Evolutionary conservation across 768 basidiomycete genomes (phyloP), one percentile per base, ranked within the genome.

Genomic region (Phanerodontia chrysosporium): DNA sequence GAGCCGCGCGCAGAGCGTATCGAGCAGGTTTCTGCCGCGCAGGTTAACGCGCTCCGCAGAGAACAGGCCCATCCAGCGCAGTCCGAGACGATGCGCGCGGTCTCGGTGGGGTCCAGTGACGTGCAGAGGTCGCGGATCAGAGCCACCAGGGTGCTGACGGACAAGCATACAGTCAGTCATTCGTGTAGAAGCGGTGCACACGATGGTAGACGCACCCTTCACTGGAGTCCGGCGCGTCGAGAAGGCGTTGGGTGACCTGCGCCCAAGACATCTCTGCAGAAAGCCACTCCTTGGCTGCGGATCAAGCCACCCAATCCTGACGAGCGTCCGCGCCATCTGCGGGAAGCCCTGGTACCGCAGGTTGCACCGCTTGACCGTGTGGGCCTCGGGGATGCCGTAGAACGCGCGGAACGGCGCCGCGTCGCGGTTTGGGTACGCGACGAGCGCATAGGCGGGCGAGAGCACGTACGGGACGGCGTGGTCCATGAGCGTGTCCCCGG

Each of bases 321-420:
- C 94, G 61, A 97, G 82, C 5, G 88, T 86, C 64, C 80, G 83
- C 74, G 98, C 87, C 73, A 98, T 96, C 74, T 91, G 89, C 8
- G 94, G 94, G 91, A 98, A 98, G 54, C 95, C 95, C 69, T 94
- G 92, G 75, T 94, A 98, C 62, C 96, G 81, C 73, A 98, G 77
- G 1, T 97, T 98, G 28, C 97, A 96, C 29, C 97, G 85, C 52
- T 98, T 81, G 60, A 95, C 82, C 4, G 92, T 95, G 76, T 97
- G 85, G 12, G 92, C 94, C 73, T 98, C 97, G 13, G 91, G 90
- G 62, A 99, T 95, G 64, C 83, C 77, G 79, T 99, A 99, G 67
- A 80, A 94, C 74, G 97, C 88, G 62, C 83, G 82, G 85, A 95
- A 99, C 8, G 90, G 87, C 4, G 86, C 82, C 2, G 92, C 95